Evolutionary conservation across 176 grass and related monocot genomes (phyloP).

Genomic region (Miscanthus lutarioriparius): DNA sequence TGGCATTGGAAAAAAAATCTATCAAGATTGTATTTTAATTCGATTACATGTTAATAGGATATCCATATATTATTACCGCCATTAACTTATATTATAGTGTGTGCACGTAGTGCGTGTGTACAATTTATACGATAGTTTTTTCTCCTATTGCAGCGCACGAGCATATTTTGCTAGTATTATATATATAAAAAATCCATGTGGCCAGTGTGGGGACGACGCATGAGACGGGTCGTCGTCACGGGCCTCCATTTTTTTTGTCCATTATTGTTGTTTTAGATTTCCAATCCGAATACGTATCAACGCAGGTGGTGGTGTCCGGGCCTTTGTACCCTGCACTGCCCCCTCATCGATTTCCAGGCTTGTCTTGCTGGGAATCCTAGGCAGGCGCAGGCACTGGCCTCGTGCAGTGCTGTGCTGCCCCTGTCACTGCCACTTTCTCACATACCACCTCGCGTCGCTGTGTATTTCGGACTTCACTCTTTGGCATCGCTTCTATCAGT

Average conservation of each 20-base stretch:
- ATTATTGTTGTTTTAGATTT: slow-evolving; percentile 27
- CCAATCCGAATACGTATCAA: neutral
- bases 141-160: no score
- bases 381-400: neutral
- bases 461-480: neutral
- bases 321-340: neutral
- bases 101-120: no score
- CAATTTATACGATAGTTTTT: no score
- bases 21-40: no score
- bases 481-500: neutral
- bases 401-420: neutral
- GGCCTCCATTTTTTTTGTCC: neutral
- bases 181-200: neutral
- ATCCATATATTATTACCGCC: no score
- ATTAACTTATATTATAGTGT: no score
- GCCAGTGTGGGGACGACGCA: neutral
- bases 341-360: slow-evolving; percentile 29
- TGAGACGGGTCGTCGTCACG: neutral
- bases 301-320: neutral
- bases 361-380: slow-evolving; percentile 35
- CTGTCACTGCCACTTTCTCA: neutral
- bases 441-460: neutral
- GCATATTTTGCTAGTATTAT: no score
- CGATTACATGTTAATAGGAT: no score
- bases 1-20: no score